phyloP scores from a whole-genome alignment of 2,329 filamentous ascomycete genomes.

The Curvularia spicifera region DNA sequence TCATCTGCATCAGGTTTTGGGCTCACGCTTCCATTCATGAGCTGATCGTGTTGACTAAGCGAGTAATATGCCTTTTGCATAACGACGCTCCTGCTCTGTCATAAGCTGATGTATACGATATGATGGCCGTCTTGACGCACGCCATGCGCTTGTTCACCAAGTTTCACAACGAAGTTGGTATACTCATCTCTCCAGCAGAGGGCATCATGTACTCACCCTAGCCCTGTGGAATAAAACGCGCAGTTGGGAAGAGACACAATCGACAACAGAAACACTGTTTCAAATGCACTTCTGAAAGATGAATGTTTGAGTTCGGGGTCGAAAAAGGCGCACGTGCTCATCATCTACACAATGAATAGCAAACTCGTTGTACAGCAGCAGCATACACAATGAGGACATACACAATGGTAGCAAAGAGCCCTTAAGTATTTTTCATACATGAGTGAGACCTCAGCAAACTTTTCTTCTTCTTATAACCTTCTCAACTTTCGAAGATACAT shows the following conservation, averaged over 20 bases:
- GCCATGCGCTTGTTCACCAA: background rate
- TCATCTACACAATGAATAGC: background rate
- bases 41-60: background rate
- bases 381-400: background rate
- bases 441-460: background rate
- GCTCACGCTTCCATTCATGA: too few relatives aligned
- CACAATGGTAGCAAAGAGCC: background rate
- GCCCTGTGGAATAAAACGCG: background rate
- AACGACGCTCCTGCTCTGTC: background rate
- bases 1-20: background rate
- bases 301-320: background rate
- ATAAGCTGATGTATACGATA: background rate
- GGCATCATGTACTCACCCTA: background rate
- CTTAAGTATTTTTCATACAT: background rate
- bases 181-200: background rate
- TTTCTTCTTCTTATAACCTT: background rate
- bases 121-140: background rate
- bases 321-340: background rate
- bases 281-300: background rate
- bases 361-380: background rate
- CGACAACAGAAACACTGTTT: background rate
- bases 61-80: background rate
- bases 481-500: background rate
- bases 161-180: background rate
- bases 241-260: background rate